These are phyloP conservation scores for Pichia kluyveri DNA, from an alignment of 805 yeast species.

Conservation along the genomic window DNA sequence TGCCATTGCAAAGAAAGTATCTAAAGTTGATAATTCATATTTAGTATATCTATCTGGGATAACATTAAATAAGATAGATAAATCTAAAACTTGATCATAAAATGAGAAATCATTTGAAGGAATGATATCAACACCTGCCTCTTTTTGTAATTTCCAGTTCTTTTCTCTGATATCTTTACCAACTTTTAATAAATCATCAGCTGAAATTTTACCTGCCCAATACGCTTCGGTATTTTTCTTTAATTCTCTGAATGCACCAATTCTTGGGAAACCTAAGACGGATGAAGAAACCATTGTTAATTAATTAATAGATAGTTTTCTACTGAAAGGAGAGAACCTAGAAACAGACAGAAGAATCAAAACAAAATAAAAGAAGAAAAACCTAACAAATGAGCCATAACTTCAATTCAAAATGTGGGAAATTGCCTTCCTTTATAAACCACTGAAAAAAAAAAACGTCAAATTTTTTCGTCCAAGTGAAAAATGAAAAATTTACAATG, in stretches of 20 bases:
- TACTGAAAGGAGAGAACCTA: background rate
- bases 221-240: conserved; percentile 98
- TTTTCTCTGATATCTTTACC: conserved; percentile 92
- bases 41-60: conserved; percentile 96
- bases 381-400: too few species aligned
- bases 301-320: background rate
- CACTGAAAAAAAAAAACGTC: too few species aligned
- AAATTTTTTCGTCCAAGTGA: too few species aligned
- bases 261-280: conserved; percentile 99
- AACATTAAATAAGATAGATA: conserved; percentile 87
- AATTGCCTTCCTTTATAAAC: too few species aligned
- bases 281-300: conserved; percentile 85
- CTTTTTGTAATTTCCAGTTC: conserved; percentile 98
- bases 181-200: conserved; percentile 79
- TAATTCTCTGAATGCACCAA: conserved; percentile 98
- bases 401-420: too few species aligned
- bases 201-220: conserved; percentile 91
- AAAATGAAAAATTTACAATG: too few species aligned
- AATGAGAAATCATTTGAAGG: conserved; percentile 97
- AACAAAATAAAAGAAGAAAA: too few species aligned
- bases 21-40: conserved; percentile 80
- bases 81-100: conserved; percentile 95
- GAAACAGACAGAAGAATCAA: background rate
- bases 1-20: conserved; percentile 97
- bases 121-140: conserved; percentile 93